Base-by-base conservation (phyloP, 176 grass and related monocot genomes). In the Areca catechu region DNA sequence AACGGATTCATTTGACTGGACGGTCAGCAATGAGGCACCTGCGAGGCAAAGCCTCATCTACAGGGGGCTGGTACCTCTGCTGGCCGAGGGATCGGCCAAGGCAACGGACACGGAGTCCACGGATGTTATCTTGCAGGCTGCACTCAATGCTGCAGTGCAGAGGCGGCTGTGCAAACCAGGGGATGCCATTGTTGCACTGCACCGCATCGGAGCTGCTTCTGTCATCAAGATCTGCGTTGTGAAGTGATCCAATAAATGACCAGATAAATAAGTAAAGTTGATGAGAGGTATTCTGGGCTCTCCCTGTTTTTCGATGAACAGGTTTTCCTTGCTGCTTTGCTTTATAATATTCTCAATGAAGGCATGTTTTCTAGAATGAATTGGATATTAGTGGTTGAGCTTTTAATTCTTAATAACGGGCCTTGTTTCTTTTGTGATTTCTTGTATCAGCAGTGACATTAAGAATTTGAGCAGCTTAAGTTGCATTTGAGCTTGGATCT, bases 161-260 rank as follows among this genome's bases (percentile, higher is more conserved):
- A 61, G 37, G 29, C 15, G 18, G 3, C 59, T 61, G 7, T 61
- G 59, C 28, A 61, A 61, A 30, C 59, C 18, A 15, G 59, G 59
- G 7, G 59, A 61, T 21, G 59, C 59, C 2, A 18, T 61, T 7
- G 59, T 61, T 14, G 59, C 28, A 61, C n/a, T 61, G 29, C 59
- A 61, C 17, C 59, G 59, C 59, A 48, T 61, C 3, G 59, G 59
- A n/a, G 43, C 20, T 3, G 17, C 29, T 1, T 61, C 59, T 4
- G 59, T 61, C 59, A 48, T 61, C 20, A 61, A 61, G 59, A 48
- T 61, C 59, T 61, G 59, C 29, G 48, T 48, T 2, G 59, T 61
- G 2, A 61, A 61, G 59, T 61, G 30, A 61, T 16, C 9, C 17
- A 4, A 48, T 19, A 47, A 20, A 9, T 30, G 10, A 12, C 14